Evolutionary conservation across 2,329 filamentous ascomycete genomes (phyloP).

Genomic region (Juglanconis oblonga): DNA sequence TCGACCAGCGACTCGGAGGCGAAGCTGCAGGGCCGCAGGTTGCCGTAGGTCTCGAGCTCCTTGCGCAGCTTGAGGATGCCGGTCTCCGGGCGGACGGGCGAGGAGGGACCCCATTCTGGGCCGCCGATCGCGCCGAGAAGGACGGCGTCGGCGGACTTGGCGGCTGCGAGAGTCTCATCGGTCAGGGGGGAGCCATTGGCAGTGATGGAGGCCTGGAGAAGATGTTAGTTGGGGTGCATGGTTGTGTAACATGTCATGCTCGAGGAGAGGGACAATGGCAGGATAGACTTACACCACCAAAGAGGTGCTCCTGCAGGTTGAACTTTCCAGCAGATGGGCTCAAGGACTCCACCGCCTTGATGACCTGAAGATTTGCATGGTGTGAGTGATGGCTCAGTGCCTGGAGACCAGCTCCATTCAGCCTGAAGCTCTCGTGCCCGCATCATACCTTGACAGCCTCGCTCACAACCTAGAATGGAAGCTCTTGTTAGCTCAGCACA

Average conservation of each 20-base stretch:
- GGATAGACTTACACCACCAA: conserved; percentile 75
- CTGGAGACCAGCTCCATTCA: background rate
- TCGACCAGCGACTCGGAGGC: conserved; percentile 82
- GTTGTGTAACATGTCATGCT: background rate
- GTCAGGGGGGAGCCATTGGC: conserved; percentile 42
- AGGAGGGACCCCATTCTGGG: conserved; percentile 66
- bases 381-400: background rate
- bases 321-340: conserved; percentile 71
- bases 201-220: conserved; percentile 35
- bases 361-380: conserved; percentile 37
- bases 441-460: conserved; percentile 76
- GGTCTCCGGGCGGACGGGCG: conserved; percentile 80
- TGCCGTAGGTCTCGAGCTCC: conserved; percentile 90
- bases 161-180: conserved; percentile 39
- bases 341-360: conserved; percentile 73
- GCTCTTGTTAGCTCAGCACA: conserved; percentile 20
- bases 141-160: conserved; percentile 39
- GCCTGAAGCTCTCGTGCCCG: background rate
- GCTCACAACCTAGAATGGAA: conserved; percentile 62
- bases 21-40: conserved; percentile 95
- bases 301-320: conserved; percentile 83
- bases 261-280: background rate
- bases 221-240: background rate
- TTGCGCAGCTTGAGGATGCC: conserved; percentile 88
- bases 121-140: conserved; percentile 48